These are phyloP conservation scores for Phaeosphaeriaceae sp. DNA, from an alignment of 2,329 filamentous ascomycete species.

Conservation along the genomic window DNA sequence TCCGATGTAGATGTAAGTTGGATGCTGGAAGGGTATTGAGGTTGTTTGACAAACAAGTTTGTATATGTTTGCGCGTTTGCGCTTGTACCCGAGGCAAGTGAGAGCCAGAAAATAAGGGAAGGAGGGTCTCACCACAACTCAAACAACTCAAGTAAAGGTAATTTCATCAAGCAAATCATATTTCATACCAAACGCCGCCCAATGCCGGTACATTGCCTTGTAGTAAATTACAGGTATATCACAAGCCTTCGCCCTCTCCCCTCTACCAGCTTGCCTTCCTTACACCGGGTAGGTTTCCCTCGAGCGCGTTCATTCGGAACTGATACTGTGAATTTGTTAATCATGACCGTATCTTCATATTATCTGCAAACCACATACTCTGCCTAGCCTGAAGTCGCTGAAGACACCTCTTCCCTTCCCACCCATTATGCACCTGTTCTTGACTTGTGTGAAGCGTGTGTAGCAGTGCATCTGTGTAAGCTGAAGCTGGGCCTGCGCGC, in stretches of 20 bases:
- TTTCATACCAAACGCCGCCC: constrained; percentile 33
- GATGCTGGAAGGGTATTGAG: neutral
- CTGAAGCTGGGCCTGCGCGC: constrained; percentile 91
- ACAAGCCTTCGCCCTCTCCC: constrained; percentile 11
- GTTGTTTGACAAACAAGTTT: neutral
- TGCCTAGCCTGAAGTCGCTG: constrained; percentile 87
- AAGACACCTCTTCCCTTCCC: constrained; percentile 92
- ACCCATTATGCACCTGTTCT: constrained; percentile 89
- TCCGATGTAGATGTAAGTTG: no score
- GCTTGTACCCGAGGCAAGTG: constrained; percentile 18
- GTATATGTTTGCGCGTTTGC: constrained; percentile 7
- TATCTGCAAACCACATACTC: constrained; percentile 64
- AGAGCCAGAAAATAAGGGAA: constrained; percentile 16
- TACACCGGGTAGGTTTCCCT: constrained; percentile 86
- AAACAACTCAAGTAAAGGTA: neutral
- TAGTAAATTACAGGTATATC: constrained; percentile 35
- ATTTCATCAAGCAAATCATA: neutral
- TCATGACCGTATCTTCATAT: neutral
- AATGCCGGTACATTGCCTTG: constrained; percentile 27
- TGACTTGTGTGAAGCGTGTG: constrained; percentile 90
- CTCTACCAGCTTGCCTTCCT: constrained; percentile 93
- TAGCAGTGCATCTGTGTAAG: constrained; percentile 95
- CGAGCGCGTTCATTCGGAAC: constrained; percentile 88
- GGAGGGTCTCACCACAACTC: constrained; percentile 3
- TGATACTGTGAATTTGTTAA: constrained; percentile 71